phyloP scores from a whole-genome alignment of 345 rosid species.

The Tarenaya hassleriana region DNA sequence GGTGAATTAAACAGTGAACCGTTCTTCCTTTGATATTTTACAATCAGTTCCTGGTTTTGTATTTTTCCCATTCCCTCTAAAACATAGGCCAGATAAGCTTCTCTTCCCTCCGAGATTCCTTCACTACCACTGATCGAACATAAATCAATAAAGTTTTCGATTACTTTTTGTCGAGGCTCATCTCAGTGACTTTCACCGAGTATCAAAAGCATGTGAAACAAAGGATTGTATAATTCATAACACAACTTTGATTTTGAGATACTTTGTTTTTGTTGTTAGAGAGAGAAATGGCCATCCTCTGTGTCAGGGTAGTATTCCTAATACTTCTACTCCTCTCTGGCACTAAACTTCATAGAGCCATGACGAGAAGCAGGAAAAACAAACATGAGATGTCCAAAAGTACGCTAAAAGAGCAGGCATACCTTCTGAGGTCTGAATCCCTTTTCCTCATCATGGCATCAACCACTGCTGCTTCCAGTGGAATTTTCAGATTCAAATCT shows the following conservation, averaged over 20 bases:
- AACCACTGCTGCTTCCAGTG: constrained; percentile 38
- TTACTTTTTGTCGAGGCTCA: constrained; percentile 1
- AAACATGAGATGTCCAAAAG: neutral
- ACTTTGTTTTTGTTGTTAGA: too few relatives aligned
- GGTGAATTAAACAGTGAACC: constrained; percentile 89
- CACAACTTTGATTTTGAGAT: too few relatives aligned
- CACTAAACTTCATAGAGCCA: too few relatives aligned
- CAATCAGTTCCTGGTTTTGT: constrained; percentile 56
- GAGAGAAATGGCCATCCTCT: too few relatives aligned
- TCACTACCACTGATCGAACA: constrained; percentile 24
- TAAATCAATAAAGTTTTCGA: constrained; percentile 5
- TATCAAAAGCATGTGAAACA: too few relatives aligned
- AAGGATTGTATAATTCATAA: too few relatives aligned
- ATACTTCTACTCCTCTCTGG: too few relatives aligned
- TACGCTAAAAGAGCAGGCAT: constrained; percentile 1
- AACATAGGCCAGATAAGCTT: constrained; percentile 55
- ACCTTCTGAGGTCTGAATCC: constrained; percentile 58
- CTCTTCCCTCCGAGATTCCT: constrained; percentile 39
- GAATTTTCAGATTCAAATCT: constrained; percentile 53
- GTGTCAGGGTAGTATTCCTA: too few relatives aligned
- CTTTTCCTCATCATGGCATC: constrained; percentile 45
- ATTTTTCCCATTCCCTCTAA: constrained; percentile 57
- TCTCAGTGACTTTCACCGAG: too few relatives aligned
- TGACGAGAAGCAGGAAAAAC: too few relatives aligned
- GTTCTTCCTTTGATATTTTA: constrained; percentile 60